These are phyloP conservation scores for Heimioporus punctisporus DNA, from an alignment of 1,284 basidiomycete species.

Conservation along the genomic window DNA sequence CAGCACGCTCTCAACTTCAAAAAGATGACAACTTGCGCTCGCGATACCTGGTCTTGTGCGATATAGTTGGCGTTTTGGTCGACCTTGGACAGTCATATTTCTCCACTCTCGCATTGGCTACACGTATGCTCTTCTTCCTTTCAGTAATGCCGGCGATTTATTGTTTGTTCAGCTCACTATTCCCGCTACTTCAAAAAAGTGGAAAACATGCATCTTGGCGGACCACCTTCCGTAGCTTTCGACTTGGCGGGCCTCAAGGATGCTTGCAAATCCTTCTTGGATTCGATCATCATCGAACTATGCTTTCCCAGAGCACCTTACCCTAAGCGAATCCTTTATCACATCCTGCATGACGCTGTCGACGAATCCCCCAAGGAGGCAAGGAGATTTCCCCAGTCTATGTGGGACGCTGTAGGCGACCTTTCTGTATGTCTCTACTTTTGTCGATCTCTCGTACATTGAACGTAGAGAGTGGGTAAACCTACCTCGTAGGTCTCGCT, in stretches of 20 bases:
- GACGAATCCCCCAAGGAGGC: conserved; percentile 71
- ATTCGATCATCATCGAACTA: conserved; percentile 78
- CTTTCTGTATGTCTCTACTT: conserved; percentile 58
- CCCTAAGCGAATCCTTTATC: conserved; percentile 62
- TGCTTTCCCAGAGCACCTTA: conserved; percentile 69
- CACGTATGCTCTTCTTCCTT: conserved; percentile 47
- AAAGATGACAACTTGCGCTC: conserved; percentile 50
- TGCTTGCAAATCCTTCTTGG: conserved; percentile 73
- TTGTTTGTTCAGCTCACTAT: conserved; percentile 56
- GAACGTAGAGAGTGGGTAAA: background rate
- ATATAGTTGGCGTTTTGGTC: conserved; percentile 60
- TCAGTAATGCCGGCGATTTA: conserved; percentile 9
- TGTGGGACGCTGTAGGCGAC: conserved; percentile 80
- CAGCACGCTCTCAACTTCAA: conserved; percentile 52
- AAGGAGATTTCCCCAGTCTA: conserved; percentile 65
- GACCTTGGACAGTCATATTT: conserved; percentile 62
- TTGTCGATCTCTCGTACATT: conserved; percentile 39
- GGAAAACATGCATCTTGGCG: conserved; percentile 39
- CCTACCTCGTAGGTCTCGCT: conserved; percentile 49
- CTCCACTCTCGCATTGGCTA: conserved; percentile 62
- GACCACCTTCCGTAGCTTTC: conserved; percentile 51
- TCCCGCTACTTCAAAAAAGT: conserved; percentile 61
- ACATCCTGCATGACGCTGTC: conserved; percentile 67
- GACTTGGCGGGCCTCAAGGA: conserved; percentile 60
- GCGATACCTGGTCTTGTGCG: conserved; percentile 64